Percentiles rank a stretch among this genome's conserved stretches.
Evolutionary conservation across 805 yeast species (phyloP).

Genomic region (Cyberlindnera maclurae): DNA sequence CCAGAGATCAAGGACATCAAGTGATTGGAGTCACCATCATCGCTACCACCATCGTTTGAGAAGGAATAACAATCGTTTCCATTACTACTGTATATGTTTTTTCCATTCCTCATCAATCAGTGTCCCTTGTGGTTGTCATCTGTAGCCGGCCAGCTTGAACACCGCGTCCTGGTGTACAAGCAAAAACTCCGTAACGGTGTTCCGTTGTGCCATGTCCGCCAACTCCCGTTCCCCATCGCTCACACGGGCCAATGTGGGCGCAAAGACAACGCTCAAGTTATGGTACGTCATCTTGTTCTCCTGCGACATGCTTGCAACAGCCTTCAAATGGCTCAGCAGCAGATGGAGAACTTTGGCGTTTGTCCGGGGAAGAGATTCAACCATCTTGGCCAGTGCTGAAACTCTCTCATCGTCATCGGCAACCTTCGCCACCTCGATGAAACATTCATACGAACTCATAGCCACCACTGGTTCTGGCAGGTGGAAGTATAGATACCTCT

Average conservation of each 20-base stretch:
- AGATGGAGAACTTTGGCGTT: slow-evolving; percentile 51
- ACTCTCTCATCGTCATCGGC: slow-evolving; percentile 21
- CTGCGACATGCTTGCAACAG: slow-evolving; percentile 45
- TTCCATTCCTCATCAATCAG: no score
- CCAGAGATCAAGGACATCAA: slow-evolving; percentile 63
- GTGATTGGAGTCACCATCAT: slow-evolving; percentile 2
- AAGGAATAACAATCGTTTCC: no score
- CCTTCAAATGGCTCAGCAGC: slow-evolving; percentile 58
- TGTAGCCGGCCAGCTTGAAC: slow-evolving; percentile 19
- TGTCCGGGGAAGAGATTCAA: slow-evolving; percentile 55
- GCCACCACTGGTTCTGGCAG: slow-evolving; percentile 83
- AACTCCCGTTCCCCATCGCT: slow-evolving; percentile 75
- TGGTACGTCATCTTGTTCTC: slow-evolving; percentile 75
- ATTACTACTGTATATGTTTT: no score
- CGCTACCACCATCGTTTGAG: no score
- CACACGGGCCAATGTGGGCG: slow-evolving; percentile 86
- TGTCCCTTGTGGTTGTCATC: neutral
- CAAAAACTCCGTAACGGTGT: slow-evolving; percentile 69
- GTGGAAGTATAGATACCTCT: slow-evolving; percentile 69
- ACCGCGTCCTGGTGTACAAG: slow-evolving; percentile 40
- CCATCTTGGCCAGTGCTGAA: slow-evolving; percentile 37
- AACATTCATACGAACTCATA: slow-evolving; percentile 56
- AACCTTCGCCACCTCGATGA: slow-evolving; percentile 45
- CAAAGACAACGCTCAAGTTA: slow-evolving; percentile 87
- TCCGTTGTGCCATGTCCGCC: slow-evolving; percentile 74